These are phyloP conservation scores for Jatropha curcas DNA, from an alignment of 345 rosid species.

Conservation along the genomic window DNA sequence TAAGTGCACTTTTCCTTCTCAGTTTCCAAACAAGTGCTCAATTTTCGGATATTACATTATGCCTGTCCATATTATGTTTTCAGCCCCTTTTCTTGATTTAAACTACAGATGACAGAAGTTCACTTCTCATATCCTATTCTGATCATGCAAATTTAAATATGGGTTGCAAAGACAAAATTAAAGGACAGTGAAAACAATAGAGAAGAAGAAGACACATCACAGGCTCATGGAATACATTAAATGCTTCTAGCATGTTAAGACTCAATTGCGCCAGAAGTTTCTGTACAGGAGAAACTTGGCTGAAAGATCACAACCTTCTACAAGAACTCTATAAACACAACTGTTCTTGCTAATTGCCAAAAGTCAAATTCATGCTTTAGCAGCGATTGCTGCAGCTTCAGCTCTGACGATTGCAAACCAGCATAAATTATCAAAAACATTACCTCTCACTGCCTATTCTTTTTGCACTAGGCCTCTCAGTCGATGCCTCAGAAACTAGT, in stretches of 20 bases:
- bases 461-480: background rate
- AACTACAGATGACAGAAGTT: too few species aligned
- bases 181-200: background rate
- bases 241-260: slow-evolving; percentile 21
- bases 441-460: slow-evolving; percentile 13
- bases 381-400: slow-evolving; percentile 35
- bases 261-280: slow-evolving; percentile 27
- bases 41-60: too few species aligned
- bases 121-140: background rate
- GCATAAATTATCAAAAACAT: slow-evolving; percentile 4
- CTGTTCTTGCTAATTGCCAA: slow-evolving; percentile 15
- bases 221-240: slow-evolving; percentile 5
- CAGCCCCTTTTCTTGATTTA: too few species aligned
- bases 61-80: too few species aligned
- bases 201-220: background rate
- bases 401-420: slow-evolving; percentile 17
- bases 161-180: background rate
- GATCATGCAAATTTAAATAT: background rate
- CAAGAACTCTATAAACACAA: slow-evolving; percentile 14
- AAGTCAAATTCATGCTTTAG: slow-evolving; percentile 1
- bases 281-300: slow-evolving; percentile 33
- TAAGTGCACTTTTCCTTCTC: too few species aligned
- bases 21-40: too few species aligned
- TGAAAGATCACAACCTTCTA: slow-evolving; percentile 18
- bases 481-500: background rate